Conservation (phyloP, 2,329 filamentous ascomycete species). For the Pseudogymnoascus sp. region DNA sequence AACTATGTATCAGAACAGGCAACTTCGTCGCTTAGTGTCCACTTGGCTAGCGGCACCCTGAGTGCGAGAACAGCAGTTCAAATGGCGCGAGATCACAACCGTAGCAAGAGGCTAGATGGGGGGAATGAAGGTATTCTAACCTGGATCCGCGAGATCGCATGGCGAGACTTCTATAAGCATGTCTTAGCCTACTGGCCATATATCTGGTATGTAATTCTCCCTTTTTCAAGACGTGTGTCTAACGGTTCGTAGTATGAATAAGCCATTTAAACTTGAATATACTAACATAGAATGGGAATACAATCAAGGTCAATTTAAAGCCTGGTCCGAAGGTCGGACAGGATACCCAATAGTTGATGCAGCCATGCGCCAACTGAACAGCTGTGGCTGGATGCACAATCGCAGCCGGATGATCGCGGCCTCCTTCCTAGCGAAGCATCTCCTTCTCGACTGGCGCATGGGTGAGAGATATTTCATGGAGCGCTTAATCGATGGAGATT, state of each 20-base stretch:
- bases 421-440: conserved; percentile 71
- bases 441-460: conserved; percentile 75
- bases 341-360: conserved; percentile 81
- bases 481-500: conserved; percentile 36
- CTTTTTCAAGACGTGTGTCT: conserved; percentile 12
- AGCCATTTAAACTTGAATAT: conserved; percentile 76
- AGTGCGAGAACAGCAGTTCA: conserved; percentile 59
- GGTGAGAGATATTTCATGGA: conserved; percentile 81
- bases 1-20: conserved; percentile 55
- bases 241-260: conserved; percentile 50
- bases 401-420: conserved; percentile 77
- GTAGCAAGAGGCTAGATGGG: conserved; percentile 55
- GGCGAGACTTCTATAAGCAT: conserved; percentile 84
- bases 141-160: conserved; percentile 79
- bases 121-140: conserved; percentile 57
- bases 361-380: conserved; percentile 68
- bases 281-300: conserved; percentile 79
- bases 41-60: conserved; percentile 61
- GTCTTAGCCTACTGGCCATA: conserved; percentile 82
- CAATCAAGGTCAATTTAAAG: conserved; percentile 55
- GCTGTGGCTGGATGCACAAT: conserved; percentile 74
- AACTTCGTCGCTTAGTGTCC: conserved; percentile 65
- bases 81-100: conserved; percentile 54
- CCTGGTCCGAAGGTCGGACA: conserved; percentile 67
- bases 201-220: conserved; percentile 47